Evolutionary conservation across 1,284 basidiomycete species (phyloP).

Genomic region (Puccinia novopanici): DNA sequence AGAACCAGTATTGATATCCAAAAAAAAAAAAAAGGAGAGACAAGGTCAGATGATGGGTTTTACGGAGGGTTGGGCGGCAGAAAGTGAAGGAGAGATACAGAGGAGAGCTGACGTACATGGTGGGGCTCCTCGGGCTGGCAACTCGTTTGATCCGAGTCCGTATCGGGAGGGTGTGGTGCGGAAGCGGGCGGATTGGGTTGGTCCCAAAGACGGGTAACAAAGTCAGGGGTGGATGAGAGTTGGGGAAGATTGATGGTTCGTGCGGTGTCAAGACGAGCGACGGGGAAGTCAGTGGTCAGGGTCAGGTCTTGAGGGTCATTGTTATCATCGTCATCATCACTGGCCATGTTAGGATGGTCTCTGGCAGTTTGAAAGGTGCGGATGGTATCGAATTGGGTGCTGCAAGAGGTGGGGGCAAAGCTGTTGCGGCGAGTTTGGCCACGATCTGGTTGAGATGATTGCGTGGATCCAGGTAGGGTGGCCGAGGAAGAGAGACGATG

Average conservation of each 20-base stretch:
- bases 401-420: slow-evolving; percentile 23
- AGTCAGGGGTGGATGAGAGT: slow-evolving; percentile 5
- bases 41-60: not conserved
- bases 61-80: not conserved
- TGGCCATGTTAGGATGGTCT: not conserved
- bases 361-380: slow-evolving; percentile 24
- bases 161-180: not conserved
- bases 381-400: slow-evolving; percentile 37
- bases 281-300: not conserved
- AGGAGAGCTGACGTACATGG: not conserved
- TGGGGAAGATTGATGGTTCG: not conserved
- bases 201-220: slow-evolving; percentile 6
- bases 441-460: not conserved
- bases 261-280: not conserved
- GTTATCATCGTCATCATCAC: not conserved
- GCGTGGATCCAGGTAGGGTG: not conserved
- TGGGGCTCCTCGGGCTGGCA: not conserved
- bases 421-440: slow-evolving; percentile 20
- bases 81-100: not conserved
- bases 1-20: too few species aligned
- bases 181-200: not conserved
- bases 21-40: not conserved
- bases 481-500: slow-evolving; percentile 1
- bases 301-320: slow-evolving; percentile 4
- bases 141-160: not conserved